These are phyloP conservation scores for Yamadazyma epiphylla DNA, from an alignment of 1,139 yeast genomes.

Conservation along the genomic window DNA sequence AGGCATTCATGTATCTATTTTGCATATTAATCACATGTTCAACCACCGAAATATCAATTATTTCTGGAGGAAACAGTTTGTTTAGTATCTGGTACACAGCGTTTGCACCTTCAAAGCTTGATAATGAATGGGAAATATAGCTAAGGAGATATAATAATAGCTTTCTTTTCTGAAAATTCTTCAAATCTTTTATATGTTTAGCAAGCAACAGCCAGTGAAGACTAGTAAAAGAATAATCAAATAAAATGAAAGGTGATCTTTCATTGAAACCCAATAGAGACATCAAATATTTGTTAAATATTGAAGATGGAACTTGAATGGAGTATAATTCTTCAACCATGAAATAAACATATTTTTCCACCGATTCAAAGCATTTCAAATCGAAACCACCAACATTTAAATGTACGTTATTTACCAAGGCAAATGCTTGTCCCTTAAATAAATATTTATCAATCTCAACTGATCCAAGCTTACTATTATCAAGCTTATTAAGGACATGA, in stretches of 20 bases:
- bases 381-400: constrained; percentile 5
- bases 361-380: not conserved
- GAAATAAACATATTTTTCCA: constrained; percentile 3
- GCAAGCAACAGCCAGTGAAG: constrained; percentile 18
- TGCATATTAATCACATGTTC: constrained; percentile 5
- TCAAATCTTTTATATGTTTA: constrained; percentile 17
- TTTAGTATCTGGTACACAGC: not conserved
- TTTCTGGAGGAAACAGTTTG: not conserved
- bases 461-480: constrained; percentile 11
- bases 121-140: constrained; percentile 1
- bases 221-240: constrained; percentile 20
- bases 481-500: constrained; percentile 14
- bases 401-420: constrained; percentile 19
- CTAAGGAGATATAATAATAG: constrained; percentile 8
- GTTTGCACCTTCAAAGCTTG: constrained; percentile 1
- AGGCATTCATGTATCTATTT: constrained; percentile 2
- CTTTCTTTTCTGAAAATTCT: constrained; percentile 22
- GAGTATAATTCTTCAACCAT: too few species aligned
- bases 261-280: constrained; percentile 24
- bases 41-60: constrained; percentile 3
- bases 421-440: constrained; percentile 29
- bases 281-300: constrained; percentile 18
- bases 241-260: constrained; percentile 15
- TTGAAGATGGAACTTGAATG: not conserved
- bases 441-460: constrained; percentile 36